Evolutionary conservation across 176 grass and related monocot genomes (phyloP), one percentile per base, ranked within the genome.

Genomic region (Phyllostachys edulis): DNA sequence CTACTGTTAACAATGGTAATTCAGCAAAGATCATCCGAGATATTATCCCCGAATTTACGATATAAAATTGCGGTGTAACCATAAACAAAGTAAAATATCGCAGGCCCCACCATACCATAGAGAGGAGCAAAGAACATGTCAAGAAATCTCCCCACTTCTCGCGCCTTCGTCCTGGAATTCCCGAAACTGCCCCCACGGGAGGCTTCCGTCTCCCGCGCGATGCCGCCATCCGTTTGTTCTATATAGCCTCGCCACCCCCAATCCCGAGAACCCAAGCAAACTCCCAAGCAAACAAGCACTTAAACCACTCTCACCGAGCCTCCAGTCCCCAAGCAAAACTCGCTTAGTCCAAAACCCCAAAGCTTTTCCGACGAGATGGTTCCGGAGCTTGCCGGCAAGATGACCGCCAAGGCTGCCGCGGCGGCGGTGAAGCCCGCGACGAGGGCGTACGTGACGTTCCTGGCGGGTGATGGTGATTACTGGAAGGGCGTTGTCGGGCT

Each of bases 401-500:
- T 83, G 77, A 68, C 85, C 88, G 49, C 68, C 55, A 85, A 82
- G 71, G 79, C 73, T 0, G 80, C 80, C 0, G 29, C 66, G 4
- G 88, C 57, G 6, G 2, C 54, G 21, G 40, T 15, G 62, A 81
- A 75, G 80, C 85, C 90, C 21, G 79, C 63, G 54, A 87, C 88
- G 26, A 92, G 69, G 76, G 88, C 86, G 69, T 97, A 80, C 72
- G 92, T 97, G 50, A 91, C 92, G 39, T 97, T 97, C 78, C 88
- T 97, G 26, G 94, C 94, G 0, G 94, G 94, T 50, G 80, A 94
- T 21, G 94, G 94, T 0, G 94, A 97, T 82, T 97, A 97, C 76
- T 91, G 91, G 85, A 92, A 90, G 85, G 94, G 94, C 12, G 92
- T 90, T 68, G 92, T 94, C 6, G 94, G 92, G 7, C 74, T 97